Evolutionary conservation across 208 protist species (phyloP).

Genomic region (Leishmania tarentolae): DNA sequence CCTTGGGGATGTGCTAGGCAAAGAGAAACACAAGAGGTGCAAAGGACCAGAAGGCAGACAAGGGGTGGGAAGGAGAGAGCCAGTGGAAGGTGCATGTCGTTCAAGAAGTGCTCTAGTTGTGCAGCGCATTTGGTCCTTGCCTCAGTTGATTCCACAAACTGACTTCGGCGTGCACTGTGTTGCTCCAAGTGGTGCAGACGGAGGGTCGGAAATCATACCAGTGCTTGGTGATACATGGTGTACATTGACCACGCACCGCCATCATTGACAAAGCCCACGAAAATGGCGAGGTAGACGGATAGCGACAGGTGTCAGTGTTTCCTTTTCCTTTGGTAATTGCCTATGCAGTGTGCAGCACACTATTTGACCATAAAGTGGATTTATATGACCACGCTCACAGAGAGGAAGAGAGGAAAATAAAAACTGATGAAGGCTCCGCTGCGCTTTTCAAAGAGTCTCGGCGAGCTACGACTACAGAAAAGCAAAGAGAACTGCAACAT

Average conservation of each 20-base stretch:
- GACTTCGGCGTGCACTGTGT: background rate
- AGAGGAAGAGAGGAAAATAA: background rate
- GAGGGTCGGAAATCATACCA: background rate
- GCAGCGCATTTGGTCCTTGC: background rate
- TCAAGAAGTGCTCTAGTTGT: background rate
- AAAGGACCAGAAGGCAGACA: background rate
- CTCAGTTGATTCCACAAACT: background rate
- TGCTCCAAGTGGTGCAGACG: background rate
- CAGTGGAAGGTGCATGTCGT: background rate
- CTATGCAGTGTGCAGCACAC: background rate
- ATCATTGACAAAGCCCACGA: background rate
- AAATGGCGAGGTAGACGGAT: background rate
- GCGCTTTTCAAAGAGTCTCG: background rate
- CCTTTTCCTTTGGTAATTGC: background rate
- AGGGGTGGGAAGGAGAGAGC: background rate
- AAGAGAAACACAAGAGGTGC: background rate
- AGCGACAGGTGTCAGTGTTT: background rate
- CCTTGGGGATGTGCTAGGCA: background rate
- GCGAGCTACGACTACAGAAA: background rate
- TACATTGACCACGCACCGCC: background rate
- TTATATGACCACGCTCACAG: background rate
- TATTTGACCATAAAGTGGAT: constrained; percentile 5
- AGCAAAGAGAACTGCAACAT: background rate
- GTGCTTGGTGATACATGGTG: background rate
- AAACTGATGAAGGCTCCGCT: background rate